These are phyloP conservation scores for Pseudocercospora fijiensis DNA, from an alignment of 2,329 filamentous ascomycete genomes.

Conservation along the genomic window DNA sequence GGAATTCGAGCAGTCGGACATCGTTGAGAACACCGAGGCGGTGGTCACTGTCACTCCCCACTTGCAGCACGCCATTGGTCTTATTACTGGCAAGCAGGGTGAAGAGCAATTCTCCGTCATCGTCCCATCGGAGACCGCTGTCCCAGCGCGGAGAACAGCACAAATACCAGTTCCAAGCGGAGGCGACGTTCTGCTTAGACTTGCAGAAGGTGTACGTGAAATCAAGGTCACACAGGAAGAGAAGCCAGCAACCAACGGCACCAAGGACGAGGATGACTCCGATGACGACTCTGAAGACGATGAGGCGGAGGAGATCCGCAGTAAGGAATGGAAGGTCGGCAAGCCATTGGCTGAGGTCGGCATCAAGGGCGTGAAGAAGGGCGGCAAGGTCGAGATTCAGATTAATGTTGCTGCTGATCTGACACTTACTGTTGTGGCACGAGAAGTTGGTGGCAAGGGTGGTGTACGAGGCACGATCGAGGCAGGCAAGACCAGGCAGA, in stretches of 20 bases:
- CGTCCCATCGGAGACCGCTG: conserved; percentile 80
- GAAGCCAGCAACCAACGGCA: conserved; percentile 61
- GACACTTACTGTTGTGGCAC: conserved; percentile 72
- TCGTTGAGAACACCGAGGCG: conserved; percentile 93
- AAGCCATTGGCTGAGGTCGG: conserved; percentile 80
- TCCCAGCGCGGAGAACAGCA: conserved; percentile 81
- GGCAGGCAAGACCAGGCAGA: conserved; percentile 27
- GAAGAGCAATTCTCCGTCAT: conserved; percentile 76
- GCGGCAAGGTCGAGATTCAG: conserved; percentile 87
- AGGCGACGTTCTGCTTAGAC: conserved; percentile 82
- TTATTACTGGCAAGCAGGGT: conserved; percentile 59
- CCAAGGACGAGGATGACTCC: conserved; percentile 57
- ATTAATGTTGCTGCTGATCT: conserved; percentile 83
- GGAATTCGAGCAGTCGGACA: conserved; percentile 90
- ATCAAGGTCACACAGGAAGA: conserved; percentile 92
- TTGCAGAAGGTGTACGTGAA: conserved; percentile 83
- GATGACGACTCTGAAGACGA: conserved; percentile 65
- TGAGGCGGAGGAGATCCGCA: conserved; percentile 80
- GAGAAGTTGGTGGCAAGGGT: conserved; percentile 84
- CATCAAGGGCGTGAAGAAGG: conserved; percentile 80
- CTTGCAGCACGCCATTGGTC: conserved; percentile 82
- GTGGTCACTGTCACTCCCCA: conserved; percentile 93
- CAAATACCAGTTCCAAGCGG: conserved; percentile 74
- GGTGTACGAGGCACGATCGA: conserved; percentile 68
- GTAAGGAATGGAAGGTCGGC: conserved; percentile 90